Base-by-base conservation (phyloP, 768 basidiomycete genomes). In the Podaxis carcinomalis region DNA sequence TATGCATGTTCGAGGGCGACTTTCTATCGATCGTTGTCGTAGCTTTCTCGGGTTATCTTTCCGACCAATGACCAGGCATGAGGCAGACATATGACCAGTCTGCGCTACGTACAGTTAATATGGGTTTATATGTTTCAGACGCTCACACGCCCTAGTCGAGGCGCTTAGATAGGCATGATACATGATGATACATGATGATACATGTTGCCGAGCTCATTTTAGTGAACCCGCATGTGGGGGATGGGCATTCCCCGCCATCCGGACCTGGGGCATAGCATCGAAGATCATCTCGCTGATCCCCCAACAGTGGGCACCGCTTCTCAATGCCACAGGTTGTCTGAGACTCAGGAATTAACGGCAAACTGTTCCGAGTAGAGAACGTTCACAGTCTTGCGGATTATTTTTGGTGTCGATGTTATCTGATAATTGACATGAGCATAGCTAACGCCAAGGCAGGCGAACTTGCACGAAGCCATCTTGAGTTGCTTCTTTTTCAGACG, bases 1-100 rank as follows among this genome's bases (percentile, higher is more conserved):
- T 49, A 21, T 23, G 23, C 47, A 23, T 5, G 47, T 49, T 49
- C 47, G 52, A 37, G 36, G 21, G 16, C 9, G 28, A 55, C 54
- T 39, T 55, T 55, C 39, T 39, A 55, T 55, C 54, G 54, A 55
- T 55, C 23, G 54, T 54, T 23, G 19, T 49, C 10, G 47, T 27
- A 27, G 47, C 25, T 49, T 49, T 49, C 25, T 44, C 47, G 19
- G 10, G 21, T 10, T 25, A 23, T 27, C 47, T 49, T 49, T 49
- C 47, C 23, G 25, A 27, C 47, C 7, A 27, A 49, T 11, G 25
- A 13, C 47, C 42, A 44, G 19, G 4, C 32, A 54, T 25, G 52
- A 39, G 52, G 52, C 28, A 10, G 37, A 37, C 52, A 25, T 54
- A 40, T 54, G 52, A 54, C 21, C 52, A 54, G 2, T 7, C 32